Conservation (phyloP, 1,284 basidiomycete species). For the Ustilago esculenta region DNA sequence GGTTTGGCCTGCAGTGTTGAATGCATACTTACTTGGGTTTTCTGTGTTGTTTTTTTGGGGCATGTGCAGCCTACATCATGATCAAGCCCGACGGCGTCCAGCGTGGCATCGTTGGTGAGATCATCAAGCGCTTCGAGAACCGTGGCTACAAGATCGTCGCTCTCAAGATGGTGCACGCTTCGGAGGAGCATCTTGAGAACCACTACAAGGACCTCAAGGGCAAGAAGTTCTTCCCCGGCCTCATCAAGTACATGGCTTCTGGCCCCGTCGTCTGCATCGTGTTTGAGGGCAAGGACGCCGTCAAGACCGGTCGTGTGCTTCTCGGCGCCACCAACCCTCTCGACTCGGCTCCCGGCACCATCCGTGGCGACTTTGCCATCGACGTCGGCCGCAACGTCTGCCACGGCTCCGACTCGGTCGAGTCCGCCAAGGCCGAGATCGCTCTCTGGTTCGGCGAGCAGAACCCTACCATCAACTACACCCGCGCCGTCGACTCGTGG, state of each 20-base stretch:
- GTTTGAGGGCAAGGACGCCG: constrained; percentile 84
- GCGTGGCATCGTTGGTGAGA: constrained; percentile 64
- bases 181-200: constrained; percentile 65
- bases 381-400: constrained; percentile 76
- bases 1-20: too few species aligned
- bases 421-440: constrained; percentile 66
- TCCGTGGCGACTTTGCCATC: constrained; percentile 72
- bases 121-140: constrained; percentile 64
- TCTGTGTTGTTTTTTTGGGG: too few species aligned
- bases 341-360: constrained; percentile 75
- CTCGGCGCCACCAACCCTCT: constrained; percentile 98
- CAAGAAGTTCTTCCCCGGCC: constrained; percentile 67
- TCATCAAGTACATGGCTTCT: constrained; percentile 74
- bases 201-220: constrained; percentile 67
- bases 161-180: constrained; percentile 65
- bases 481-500: constrained; percentile 62
- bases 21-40: too few species aligned
- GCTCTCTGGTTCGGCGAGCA: constrained; percentile 67
- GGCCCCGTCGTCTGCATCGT: constrained; percentile 98
- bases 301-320: constrained; percentile 80
- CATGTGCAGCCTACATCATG: constrained; percentile 65
- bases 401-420: constrained; percentile 80
- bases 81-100: constrained; percentile 67
- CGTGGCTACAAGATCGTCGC: constrained; percentile 65
- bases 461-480: constrained; percentile 62